Evolutionary conservation across 2,329 filamentous ascomycete genomes (phyloP), one percentile per base, ranked within the genome.

Genomic region (Colletotrichum sp.): DNA sequence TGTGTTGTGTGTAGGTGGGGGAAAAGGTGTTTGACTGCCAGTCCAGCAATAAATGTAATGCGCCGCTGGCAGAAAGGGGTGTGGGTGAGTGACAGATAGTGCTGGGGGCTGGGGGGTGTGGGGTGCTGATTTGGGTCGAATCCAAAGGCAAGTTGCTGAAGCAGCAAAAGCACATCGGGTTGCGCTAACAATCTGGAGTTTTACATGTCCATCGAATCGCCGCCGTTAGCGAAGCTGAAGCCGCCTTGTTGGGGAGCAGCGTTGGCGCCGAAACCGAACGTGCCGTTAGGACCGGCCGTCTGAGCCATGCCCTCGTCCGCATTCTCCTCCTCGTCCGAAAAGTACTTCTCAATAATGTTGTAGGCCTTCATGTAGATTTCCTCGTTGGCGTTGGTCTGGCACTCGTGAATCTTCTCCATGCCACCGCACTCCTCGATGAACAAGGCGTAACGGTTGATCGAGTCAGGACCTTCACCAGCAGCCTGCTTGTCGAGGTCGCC

Each of bases 341-440:
- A 99, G 92, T 99, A 99, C 90, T 98, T 98, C 91, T 99, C 97
- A 80, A 99, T 99, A 87, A 99, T 99, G 91, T 98, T 99, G 91
- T 99, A 99, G 0, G 97, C 97, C 93, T 99, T 99, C 96, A 99
- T 99, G 91, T 99, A 99, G 81, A 99, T 99, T 88, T 99, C 97
- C 88, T 99, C 97, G 88, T 99, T 99, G 89, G 96, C 96, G 83
- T 99, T 99, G 90, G 98, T 98, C 90, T 99, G 97, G 92, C 97
- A 99, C 81, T 99, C 96, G 88, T 99, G 97, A 81, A 99, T 99
- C 93, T 99, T 99, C 90, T 99, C 97, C 97, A 99, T 99, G 80
- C 97, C 97, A 83, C 96, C 95, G 80, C 96, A 98, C 87, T 99
- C 97, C 88, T 99, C 97, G 80, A 99, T 99, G 88, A 98, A 99